Base-by-base conservation (phyloP, 2,329 filamentous ascomycete species). In the Penicillium janthinellum region DNA sequence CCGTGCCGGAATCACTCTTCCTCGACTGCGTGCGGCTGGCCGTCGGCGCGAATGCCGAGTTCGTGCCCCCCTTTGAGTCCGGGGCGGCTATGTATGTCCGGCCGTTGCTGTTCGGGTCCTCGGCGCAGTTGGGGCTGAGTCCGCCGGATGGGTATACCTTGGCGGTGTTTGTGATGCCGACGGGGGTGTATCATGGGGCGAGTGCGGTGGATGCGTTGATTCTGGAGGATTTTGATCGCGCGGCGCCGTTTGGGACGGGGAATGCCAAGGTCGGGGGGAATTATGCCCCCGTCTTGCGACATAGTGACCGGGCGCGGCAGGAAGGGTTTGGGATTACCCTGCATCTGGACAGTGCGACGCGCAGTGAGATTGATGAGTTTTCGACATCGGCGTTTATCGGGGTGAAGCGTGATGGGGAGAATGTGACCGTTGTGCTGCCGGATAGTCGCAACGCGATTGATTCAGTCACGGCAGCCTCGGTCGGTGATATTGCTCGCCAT, bases 261-360 rank as follows among this genome's bases (percentile, higher is more conserved):
- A 88, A 87, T 63, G 94, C 92, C n/a, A 98, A 98, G 79, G 85
- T 98, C 3, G 94, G 95, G 28, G 95, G 94, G 14, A 98, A 98
- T 79, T 98, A 98, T 73, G 94, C 93, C 10, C 94, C 94, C 2
- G 94, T 98, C 5, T 78, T 98, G 70, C 84, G 90, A 57, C 92
- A 91, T 84, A 96, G 91, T 72, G 92, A 96, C 69, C 88, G 85
- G 71, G 94, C 95, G 0, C 82, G 89, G 59, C 80, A 82, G 17
- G 85, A 91, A 60, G 94, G 94, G 35, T 98, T 86, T 72, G 93
- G 91, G n/a, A 98, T 98, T 71, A 98, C 94, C 1, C 82, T 98
- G 70, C 94, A 98, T 75, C 81, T 98, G 56, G 95, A 98, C 78
- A 95, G 90, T 75, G 88, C 88, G 71, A 90, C 86, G 10, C 86